Evolutionary conservation across 371 early-diverging fungal species (phyloP), one percentile per base, ranked within the genome.

Genomic region (Encephalitozoon hellem): DNA sequence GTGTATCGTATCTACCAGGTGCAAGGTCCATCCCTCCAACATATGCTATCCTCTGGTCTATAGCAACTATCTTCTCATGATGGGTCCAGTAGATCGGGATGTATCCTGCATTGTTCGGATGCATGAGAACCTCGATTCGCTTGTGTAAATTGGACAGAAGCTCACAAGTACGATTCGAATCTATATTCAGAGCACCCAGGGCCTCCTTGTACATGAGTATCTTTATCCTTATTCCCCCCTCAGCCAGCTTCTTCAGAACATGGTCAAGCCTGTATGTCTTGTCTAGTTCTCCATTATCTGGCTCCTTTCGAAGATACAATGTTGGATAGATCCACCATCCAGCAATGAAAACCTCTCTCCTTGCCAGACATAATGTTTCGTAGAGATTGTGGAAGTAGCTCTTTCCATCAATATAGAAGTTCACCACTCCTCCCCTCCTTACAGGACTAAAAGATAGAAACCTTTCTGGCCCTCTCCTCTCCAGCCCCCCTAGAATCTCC

Each of bases 11-110:
- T 28, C 94, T 89, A 6, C 93, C 94, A 83, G 90, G 90, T 84
- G 93, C 93, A 69, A 93, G 81, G 78, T 94, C 94, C 32, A 94
- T 86, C 0, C 94, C 94, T 65, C 94, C 94, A 45, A 92, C 87
- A 75, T 91, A 94, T 9, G 91, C 92, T 54, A 91, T 78, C 32
- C 88, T 86, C 71, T 89, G 87, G 83, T 94, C 94, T 0, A 94
- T 86, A 1, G 93, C 87, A 1, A 90, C 89, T 26, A 92, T 88
- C 88, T 94, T 94, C 86, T 92, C 91, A 81, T 91, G 91, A 72
- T 90, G 91, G 52, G 80, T 68, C 63, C 77, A 81, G 69, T 64
- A 76, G 42, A 72, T 55, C 34, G 26, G 91, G 90, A 86, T 84
- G 75, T 90, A 90, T 80, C 91, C 91, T 18, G 77, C 42, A 53